Conservation (phyloP, 2,329 filamentous ascomycete genomes). For the Grosmannia huntii region DNA sequence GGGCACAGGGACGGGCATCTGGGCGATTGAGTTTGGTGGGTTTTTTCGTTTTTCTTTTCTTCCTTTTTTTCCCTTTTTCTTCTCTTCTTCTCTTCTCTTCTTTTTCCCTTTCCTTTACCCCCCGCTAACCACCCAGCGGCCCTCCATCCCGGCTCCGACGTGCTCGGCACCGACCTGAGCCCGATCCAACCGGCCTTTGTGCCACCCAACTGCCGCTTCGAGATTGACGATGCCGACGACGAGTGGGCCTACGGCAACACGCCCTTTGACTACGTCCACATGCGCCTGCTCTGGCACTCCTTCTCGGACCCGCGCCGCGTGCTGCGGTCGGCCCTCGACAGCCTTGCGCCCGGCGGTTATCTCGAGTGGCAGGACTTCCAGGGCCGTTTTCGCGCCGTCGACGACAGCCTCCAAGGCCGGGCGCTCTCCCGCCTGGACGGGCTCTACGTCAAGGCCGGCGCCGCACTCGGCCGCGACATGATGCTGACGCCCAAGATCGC, state of each 20-base stretch:
- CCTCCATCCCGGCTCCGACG: constrained; percentile 26
- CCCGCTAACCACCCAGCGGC: constrained; percentile 19
- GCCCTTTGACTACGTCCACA: constrained; percentile 47
- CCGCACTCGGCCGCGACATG: constrained; percentile 19
- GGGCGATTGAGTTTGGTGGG: constrained; percentile 14
- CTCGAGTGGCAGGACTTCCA: constrained; percentile 24
- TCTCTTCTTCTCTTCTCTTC: too few relatives aligned
- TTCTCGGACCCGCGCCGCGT: constrained; percentile 9
- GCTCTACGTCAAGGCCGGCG: constrained; percentile 17
- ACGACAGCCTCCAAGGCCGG: constrained; percentile 19
- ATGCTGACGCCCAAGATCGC: constrained; percentile 18
- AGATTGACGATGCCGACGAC: constrained; percentile 48
- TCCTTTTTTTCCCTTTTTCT: background rate
- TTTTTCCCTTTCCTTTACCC: too few relatives aligned
- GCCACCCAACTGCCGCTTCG: constrained; percentile 49
- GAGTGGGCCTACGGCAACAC: constrained; percentile 29
- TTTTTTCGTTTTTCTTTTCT: background rate
- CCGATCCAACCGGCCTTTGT: constrained; percentile 39
- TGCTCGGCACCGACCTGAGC: constrained; percentile 34
- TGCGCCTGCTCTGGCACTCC: constrained; percentile 21
- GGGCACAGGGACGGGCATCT: constrained; percentile 14
- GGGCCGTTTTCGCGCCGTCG: constrained; percentile 18
- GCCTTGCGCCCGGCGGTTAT: constrained; percentile 21
- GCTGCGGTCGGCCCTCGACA: constrained; percentile 18
- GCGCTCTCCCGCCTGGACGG: constrained; percentile 19